A percentile compares a stretch with the other conserved stretches of the same genome.
These are phyloP conservation scores for Globisporangium cystogenes DNA, from an alignment of 352 stramenopile genomes.

Conservation along the genomic window DNA sequence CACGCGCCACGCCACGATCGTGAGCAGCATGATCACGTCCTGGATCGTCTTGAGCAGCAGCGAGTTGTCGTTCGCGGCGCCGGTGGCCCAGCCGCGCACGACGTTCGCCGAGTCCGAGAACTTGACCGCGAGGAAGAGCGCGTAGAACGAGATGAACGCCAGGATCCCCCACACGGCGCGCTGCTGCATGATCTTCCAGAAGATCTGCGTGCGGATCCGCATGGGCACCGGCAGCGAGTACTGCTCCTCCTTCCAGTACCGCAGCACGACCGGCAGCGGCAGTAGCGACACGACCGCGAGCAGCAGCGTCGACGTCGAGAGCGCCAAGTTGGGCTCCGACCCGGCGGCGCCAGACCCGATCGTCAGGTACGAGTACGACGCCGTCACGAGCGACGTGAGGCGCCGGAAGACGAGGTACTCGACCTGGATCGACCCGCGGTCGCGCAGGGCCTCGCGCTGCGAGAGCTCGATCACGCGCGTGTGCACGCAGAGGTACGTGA, in stretches of 20 bases:
- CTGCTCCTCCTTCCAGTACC: conserved; percentile 27
- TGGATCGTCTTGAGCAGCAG: conserved; percentile 22
- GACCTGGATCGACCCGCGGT: conserved; percentile 28
- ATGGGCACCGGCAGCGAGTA: conserved; percentile 28
- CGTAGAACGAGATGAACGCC: conserved; percentile 30
- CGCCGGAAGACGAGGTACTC: conserved; percentile 33
- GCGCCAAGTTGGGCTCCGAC: conserved; percentile 10
- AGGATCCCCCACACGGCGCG: conserved; percentile 35
- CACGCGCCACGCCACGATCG: conserved; percentile 23
- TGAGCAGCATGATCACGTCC: conserved; percentile 21
- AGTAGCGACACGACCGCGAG: conserved; percentile 21
- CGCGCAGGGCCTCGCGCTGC: conserved; percentile 27
- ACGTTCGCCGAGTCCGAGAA: conserved; percentile 18
- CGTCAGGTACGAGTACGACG: conserved; percentile 1
- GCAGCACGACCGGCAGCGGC: conserved; percentile 23
- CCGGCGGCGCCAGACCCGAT: conserved; percentile 4
- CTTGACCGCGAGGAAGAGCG: conserved; percentile 24
- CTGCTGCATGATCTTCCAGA: conserved; percentile 46
- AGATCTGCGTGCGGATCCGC: conserved; percentile 24
- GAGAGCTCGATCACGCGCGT: conserved; percentile 36
- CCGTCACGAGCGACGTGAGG: conserved; percentile 14
- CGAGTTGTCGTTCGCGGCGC: conserved; percentile 22
- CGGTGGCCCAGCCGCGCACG: conserved; percentile 15
- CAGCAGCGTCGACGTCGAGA: conserved; percentile 25
- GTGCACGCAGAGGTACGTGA: conserved; percentile 27